These are phyloP conservation scores for Noccaea caerulescens DNA, from an alignment of 345 rosid genomes.

Conservation along the genomic window DNA sequence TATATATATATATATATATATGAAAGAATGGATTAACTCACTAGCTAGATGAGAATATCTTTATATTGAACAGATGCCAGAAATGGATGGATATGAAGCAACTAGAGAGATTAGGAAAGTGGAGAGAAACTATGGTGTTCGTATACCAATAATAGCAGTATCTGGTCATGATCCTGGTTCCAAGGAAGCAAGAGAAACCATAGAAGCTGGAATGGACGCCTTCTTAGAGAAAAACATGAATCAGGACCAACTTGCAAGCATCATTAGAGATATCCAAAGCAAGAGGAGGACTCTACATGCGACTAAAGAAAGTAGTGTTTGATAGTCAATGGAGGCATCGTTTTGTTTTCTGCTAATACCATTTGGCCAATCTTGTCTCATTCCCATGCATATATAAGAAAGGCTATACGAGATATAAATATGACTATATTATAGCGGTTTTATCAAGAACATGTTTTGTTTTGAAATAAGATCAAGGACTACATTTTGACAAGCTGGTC, in stretches of 20 bases:
- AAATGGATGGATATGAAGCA: slow-evolving; percentile 77
- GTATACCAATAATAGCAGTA: slow-evolving; percentile 74
- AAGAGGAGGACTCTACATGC: slow-evolving; percentile 1
- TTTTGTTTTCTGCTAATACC: neutral
- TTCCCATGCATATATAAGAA: neutral
- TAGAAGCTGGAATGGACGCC: slow-evolving; percentile 73
- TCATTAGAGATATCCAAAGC: slow-evolving; percentile 33
- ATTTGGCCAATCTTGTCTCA: neutral
- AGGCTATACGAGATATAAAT: neutral
- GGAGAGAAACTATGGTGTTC: slow-evolving; percentile 58
- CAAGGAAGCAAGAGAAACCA: slow-evolving; percentile 43
- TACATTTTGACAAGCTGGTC: too few species aligned
- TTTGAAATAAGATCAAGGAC: neutral
- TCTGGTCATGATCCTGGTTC: slow-evolving; percentile 56
- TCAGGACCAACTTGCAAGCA: slow-evolving; percentile 40
- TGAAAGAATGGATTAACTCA: neutral
- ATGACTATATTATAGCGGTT: slow-evolving; percentile 4
- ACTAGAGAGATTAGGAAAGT: slow-evolving; percentile 60
- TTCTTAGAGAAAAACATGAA: slow-evolving; percentile 53
- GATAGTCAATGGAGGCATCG: too few species aligned
- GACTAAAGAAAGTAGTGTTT: neutral
- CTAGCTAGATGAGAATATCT: neutral
- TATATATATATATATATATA: neutral
- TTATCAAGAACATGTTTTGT: neutral
- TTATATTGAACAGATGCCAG: slow-evolving; percentile 62